Conservation (phyloP, 371 early-diverging fungal genomes). For the Syncephalastrum racemosum region DNA sequence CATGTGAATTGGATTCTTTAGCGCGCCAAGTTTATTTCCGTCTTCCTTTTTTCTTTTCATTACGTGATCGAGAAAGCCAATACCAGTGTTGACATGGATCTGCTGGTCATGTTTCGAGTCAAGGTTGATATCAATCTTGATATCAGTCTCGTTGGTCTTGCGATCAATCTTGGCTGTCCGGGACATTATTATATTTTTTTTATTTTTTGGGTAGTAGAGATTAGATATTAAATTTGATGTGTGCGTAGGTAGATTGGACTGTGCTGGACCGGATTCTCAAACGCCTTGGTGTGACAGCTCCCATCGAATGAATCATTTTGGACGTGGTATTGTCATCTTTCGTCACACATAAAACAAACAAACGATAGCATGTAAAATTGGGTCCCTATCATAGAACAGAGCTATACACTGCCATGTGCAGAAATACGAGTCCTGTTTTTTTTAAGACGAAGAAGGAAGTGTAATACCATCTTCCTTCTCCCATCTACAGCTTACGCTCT, state of each 20-base stretch:
- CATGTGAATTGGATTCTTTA: conserved; percentile 1
- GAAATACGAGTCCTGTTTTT: too few species aligned
- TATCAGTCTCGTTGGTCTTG: conserved; percentile 95
- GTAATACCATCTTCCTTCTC: too few species aligned
- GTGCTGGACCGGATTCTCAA: neutral
- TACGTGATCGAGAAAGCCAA: conserved; percentile 97
- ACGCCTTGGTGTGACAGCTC: too few species aligned
- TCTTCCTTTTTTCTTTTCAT: neutral
- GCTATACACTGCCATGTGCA: too few species aligned
- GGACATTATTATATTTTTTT: neutral
- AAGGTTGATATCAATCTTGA: conserved; percentile 66
- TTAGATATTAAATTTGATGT: neutral
- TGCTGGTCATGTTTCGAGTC: conserved; percentile 58
- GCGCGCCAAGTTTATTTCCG: neutral
- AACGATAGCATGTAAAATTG: too few species aligned
- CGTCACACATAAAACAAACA: too few species aligned
- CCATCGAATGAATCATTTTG: neutral
- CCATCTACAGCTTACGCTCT: too few species aligned
- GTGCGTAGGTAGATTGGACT: neutral
- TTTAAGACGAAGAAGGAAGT: too few species aligned
- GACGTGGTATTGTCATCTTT: too few species aligned
- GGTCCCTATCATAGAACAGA: too few species aligned
- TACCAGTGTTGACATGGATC: conserved; percentile 86
- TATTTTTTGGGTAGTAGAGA: too few species aligned
- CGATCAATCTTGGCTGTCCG: conserved; percentile 71